A percentile compares a stretch with the other conserved stretches of the same genome.
These are phyloP conservation scores for Nyctanthes arbortristis DNA, from an alignment of 257 asterid species.

Conservation along the genomic window DNA sequence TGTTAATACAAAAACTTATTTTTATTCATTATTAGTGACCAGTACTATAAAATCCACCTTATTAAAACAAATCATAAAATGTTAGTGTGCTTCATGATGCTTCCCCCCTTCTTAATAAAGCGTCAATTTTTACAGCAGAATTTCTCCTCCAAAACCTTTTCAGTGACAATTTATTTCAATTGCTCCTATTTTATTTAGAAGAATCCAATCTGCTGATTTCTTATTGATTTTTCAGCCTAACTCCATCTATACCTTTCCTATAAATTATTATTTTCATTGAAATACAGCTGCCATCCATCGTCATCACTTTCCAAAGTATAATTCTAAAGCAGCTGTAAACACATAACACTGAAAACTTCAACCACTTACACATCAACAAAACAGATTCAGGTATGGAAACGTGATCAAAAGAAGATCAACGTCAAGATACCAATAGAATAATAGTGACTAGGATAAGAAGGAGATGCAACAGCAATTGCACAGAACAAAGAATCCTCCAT, in stretches of 20 bases:
- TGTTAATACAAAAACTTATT: conserved; percentile 15
- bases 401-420: too few species aligned
- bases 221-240: not conserved
- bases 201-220: not conserved
- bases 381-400: not conserved
- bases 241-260: not conserved
- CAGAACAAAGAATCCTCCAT: not conserved
- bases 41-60: not conserved
- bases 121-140: conserved; percentile 25
- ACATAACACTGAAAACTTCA: not conserved
- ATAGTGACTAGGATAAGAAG: too few species aligned
- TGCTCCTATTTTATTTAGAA: not conserved
- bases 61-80: not conserved
- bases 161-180: conserved; percentile 5
- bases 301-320: not conserved
- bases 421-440: too few species aligned
- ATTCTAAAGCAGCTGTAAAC: not conserved
- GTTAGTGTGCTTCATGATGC: conserved; percentile 2
- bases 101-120: conserved; percentile 18
- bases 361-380: too few species aligned
- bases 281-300: not conserved
- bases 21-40: conserved; percentile 13
- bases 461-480: too few species aligned
- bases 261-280: not conserved
- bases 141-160: conserved; percentile 14